Conservation (phyloP, 257 asterid genomes). For the Prunella vulgaris region DNA sequence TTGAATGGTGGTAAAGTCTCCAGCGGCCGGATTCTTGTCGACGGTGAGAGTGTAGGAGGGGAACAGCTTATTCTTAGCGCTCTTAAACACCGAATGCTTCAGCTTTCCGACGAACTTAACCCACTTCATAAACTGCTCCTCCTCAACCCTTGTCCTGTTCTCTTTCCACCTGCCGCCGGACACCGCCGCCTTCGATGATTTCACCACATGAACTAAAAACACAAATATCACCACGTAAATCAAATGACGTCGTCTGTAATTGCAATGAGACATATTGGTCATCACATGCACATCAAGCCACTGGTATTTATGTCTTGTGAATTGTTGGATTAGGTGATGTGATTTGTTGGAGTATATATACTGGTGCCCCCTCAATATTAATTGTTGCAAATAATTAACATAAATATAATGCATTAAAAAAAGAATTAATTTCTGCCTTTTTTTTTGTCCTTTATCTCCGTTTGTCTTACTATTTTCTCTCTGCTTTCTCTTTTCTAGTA, state of each 20-base stretch:
- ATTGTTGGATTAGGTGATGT: too few relatives aligned
- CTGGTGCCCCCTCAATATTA: too few relatives aligned
- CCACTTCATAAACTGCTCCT: slow-evolving; percentile 81
- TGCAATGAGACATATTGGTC: not conserved
- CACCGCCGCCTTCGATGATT: not conserved
- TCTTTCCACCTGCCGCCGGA: not conserved
- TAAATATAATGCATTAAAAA: too few relatives aligned
- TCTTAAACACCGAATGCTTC: slow-evolving; percentile 64
- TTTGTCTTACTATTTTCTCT: too few relatives aligned
- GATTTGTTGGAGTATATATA: too few relatives aligned
- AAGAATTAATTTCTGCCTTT: too few relatives aligned
- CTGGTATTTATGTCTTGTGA: too few relatives aligned
- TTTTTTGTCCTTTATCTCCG: too few relatives aligned
- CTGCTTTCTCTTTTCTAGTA: too few relatives aligned
- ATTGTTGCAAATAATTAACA: too few relatives aligned
- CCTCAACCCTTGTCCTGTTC: slow-evolving; percentile 51
- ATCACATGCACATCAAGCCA: not conserved
- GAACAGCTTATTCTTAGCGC: slow-evolving; percentile 62
- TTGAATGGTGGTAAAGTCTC: slow-evolving; percentile 80
- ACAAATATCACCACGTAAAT: not conserved
- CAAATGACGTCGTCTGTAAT: not conserved
- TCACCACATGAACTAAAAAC: not conserved
- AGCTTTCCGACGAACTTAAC: slow-evolving; percentile 67
- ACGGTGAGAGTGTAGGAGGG: slow-evolving; percentile 75
- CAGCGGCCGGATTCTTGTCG: slow-evolving; percentile 56